Percentiles rank a stretch among this genome's conserved stretches.
Conservation (phyloP, 306 rosid genomes). For the Trifolium subterraneum region DNA sequence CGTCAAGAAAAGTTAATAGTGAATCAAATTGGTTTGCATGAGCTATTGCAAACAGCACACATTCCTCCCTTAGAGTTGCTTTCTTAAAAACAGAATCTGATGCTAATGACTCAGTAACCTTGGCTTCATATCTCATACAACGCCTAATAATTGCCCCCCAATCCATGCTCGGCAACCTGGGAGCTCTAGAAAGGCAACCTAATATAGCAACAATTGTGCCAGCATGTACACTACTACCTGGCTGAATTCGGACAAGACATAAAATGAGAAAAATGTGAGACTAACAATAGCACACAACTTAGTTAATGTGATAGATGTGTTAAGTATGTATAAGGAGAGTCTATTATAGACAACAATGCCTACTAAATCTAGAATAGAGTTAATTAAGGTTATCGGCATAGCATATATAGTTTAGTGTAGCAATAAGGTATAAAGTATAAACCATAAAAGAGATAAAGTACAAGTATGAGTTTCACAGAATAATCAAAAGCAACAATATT, state of each 20-base stretch:
- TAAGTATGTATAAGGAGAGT: slow-evolving; percentile 31
- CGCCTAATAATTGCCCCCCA: slow-evolving; percentile 90
- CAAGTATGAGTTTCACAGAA: slow-evolving; percentile 17
- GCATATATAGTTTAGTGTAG: slow-evolving; percentile 5
- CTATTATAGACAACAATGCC: slow-evolving; percentile 42
- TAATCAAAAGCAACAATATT: slow-evolving; percentile 21
- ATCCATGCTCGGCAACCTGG: slow-evolving; percentile 85
- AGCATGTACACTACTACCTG: slow-evolving; percentile 46
- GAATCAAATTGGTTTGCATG: slow-evolving; percentile 86
- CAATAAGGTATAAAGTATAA: background rate
- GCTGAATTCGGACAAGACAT: slow-evolving; percentile 51
- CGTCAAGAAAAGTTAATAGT: slow-evolving; percentile 84
- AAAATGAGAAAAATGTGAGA: slow-evolving; percentile 42
- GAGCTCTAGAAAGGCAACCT: slow-evolving; percentile 92
- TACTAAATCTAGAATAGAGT: slow-evolving; percentile 43
- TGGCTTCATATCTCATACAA: slow-evolving; percentile 81
- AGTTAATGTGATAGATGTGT: slow-evolving; percentile 18
- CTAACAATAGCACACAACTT: slow-evolving; percentile 15
- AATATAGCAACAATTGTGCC: slow-evolving; percentile 56
- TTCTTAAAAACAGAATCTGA: slow-evolving; percentile 51
- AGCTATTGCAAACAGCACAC: slow-evolving; percentile 71
- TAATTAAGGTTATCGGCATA: slow-evolving; percentile 37
- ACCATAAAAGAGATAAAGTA: slow-evolving; percentile 11
- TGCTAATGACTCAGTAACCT: slow-evolving; percentile 47
- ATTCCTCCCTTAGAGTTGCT: slow-evolving; percentile 77